Conservation (phyloP, 768 basidiomycete genomes). For the Fomitopsis serialis region DNA sequence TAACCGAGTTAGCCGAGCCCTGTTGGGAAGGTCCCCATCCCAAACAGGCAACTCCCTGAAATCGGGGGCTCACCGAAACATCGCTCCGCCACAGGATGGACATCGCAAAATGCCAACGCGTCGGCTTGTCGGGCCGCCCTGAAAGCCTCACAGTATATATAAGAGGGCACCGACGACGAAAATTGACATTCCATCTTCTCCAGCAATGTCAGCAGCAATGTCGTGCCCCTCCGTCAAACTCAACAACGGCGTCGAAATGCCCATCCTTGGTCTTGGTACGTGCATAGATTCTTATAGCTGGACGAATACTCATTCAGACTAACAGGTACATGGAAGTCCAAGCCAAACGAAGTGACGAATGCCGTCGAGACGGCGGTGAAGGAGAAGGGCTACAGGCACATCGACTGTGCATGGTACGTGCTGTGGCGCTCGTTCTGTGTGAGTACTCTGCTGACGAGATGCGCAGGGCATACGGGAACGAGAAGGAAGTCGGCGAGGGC, state of each 20-base stretch:
- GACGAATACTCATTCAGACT: neutral
- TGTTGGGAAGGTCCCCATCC: too few species aligned
- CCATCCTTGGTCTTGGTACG: slow-evolving; percentile 56
- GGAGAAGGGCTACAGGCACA: slow-evolving; percentile 69
- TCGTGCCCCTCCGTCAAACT: slow-evolving; percentile 44
- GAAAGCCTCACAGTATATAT: too few species aligned
- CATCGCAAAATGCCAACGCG: too few species aligned
- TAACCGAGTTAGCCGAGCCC: too few species aligned
- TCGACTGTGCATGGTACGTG: slow-evolving; percentile 58
- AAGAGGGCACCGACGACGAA: too few species aligned
- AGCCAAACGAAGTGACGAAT: slow-evolving; percentile 59
- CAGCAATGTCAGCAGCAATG: slow-evolving; percentile 5
- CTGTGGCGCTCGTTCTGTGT: neutral
- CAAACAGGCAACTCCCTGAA: too few species aligned
- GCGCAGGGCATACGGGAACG: slow-evolving; percentile 62
- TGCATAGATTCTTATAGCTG: neutral
- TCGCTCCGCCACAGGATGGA: too few species aligned
- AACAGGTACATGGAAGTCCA: slow-evolving; percentile 77
- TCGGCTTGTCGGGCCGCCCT: too few species aligned
- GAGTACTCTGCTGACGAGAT: neutral
- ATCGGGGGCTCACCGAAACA: too few species aligned
- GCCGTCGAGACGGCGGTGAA: slow-evolving; percentile 76
- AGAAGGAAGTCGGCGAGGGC: slow-evolving; percentile 79
- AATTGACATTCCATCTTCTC: too few species aligned
- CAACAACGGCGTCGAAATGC: slow-evolving; percentile 54